These are phyloP conservation scores for Starmera dryadoides DNA, from an alignment of 805 yeast genomes.

Conservation along the genomic window DNA sequence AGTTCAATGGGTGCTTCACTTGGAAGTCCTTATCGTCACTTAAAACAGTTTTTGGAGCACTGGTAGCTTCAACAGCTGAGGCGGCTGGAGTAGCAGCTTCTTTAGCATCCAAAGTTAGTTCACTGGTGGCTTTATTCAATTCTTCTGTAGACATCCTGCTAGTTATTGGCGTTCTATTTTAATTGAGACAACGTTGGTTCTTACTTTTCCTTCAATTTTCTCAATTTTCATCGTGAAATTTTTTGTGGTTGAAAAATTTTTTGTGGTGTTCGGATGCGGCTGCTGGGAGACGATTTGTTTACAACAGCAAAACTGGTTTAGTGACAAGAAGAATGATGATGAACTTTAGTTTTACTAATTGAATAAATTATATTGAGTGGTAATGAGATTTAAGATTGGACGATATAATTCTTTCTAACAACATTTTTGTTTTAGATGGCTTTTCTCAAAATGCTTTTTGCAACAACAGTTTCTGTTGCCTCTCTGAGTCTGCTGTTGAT, in stretches of 20 bases:
- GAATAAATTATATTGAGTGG: too few relatives aligned
- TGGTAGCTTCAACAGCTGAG: constrained; percentile 13
- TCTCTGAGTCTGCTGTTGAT: constrained; percentile 41
- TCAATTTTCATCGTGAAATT: not conserved
- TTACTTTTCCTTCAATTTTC: not conserved
- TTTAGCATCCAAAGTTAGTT: constrained; percentile 14
- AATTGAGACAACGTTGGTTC: too few relatives aligned
- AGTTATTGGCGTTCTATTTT: too few relatives aligned
- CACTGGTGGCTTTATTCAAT: constrained; percentile 19
- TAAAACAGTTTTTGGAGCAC: constrained; percentile 23
- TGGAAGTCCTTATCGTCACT: constrained; percentile 24
- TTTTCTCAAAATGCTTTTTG: constrained; percentile 27
- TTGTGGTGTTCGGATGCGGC: constrained; percentile 1
- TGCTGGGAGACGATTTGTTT: too few relatives aligned
- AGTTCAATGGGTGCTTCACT: constrained; percentile 73
- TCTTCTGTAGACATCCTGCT: constrained; percentile 11
- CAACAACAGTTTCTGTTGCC: constrained; percentile 37
- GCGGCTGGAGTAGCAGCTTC: constrained; percentile 10
- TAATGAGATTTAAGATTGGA: not conserved
- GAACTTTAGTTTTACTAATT: not conserved
- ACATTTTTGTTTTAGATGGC: not conserved
- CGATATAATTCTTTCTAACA: not conserved
- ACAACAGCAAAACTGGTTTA: not conserved
- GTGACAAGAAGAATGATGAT: not conserved
- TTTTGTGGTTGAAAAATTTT: not conserved